These are phyloP conservation scores for Boletus insuetus DNA, from an alignment of 768 basidiomycete genomes.

Conservation along the genomic window DNA sequence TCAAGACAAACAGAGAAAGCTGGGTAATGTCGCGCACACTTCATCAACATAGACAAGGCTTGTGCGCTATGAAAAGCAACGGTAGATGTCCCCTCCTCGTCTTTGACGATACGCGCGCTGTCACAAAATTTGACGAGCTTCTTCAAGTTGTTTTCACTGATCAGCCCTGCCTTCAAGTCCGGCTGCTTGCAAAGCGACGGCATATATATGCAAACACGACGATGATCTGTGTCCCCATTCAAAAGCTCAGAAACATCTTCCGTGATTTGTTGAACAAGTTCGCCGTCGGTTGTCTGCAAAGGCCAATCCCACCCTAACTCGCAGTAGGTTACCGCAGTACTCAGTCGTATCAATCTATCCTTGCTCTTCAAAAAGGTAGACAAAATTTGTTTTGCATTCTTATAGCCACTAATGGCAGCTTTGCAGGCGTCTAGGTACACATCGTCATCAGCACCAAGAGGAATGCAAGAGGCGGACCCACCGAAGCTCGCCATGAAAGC, in stretches of 20 bases:
- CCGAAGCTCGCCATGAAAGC: conserved; percentile 32
- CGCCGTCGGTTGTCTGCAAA: neutral
- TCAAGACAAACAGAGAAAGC: neutral
- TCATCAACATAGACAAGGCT: conserved; percentile 26
- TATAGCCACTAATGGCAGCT: neutral
- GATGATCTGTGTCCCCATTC: neutral
- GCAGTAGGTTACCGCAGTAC: conserved; percentile 25
- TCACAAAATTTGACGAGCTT: conserved; percentile 21
- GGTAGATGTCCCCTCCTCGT: conserved; percentile 17
- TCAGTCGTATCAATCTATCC: conserved; percentile 20
- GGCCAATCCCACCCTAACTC: conserved; percentile 25
- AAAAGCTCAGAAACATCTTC: conserved; percentile 18
- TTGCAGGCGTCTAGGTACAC: conserved; percentile 16
- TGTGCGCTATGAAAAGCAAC: conserved; percentile 25
- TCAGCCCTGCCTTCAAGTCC: conserved; percentile 10
- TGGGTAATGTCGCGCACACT: conserved; percentile 6
- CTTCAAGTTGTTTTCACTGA: conserved; percentile 17
- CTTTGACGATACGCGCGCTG: neutral
- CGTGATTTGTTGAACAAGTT: conserved; percentile 3
- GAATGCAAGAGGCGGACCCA: neutral
- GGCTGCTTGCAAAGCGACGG: conserved; percentile 27
- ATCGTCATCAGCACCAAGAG: neutral
- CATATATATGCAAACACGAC: conserved; percentile 27
- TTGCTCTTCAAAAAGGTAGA: conserved; percentile 12
- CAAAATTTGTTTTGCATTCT: conserved; percentile 8